Evolutionary conservation across 164 flowering plant species (phyloP).

Genomic region (Chimonanthus praecox): DNA sequence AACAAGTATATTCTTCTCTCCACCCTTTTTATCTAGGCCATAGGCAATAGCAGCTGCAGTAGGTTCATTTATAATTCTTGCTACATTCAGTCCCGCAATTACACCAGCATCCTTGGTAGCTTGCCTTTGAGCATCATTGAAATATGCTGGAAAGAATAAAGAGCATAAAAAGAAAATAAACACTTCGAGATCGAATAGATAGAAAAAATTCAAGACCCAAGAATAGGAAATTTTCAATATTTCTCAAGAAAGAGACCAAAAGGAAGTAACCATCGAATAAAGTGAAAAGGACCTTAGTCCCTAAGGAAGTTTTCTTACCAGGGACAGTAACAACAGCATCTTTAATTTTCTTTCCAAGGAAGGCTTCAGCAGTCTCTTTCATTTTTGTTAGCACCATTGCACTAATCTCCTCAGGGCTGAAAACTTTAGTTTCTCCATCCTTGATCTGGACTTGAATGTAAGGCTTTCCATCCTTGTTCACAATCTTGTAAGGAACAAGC

Average conservation of each 20-base stretch:
- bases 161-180: background rate
- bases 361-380: slow-evolving; percentile 95
- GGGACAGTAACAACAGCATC: slow-evolving; percentile 94
- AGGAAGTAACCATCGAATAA: background rate
- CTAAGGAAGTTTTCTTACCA: slow-evolving; percentile 33
- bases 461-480: slow-evolving; percentile 89
- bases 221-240: background rate
- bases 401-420: slow-evolving; percentile 91
- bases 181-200: background rate
- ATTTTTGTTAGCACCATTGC: slow-evolving; percentile 82
- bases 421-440: slow-evolving; percentile 79
- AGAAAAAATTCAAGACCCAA: background rate
- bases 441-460: slow-evolving; percentile 68
- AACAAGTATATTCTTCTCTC: slow-evolving; percentile 93
- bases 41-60: slow-evolving; percentile 95
- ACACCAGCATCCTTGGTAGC: slow-evolving; percentile 96
- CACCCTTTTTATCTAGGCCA: slow-evolving; percentile 86
- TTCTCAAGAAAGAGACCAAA: background rate
- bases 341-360: slow-evolving; percentile 90
- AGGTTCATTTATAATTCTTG: slow-evolving; percentile 85
- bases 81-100: slow-evolving; percentile 88
- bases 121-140: slow-evolving; percentile 93
- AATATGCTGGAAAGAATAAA: slow-evolving; percentile 53
- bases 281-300: background rate
- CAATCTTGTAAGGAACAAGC: slow-evolving; percentile 73